A percentile compares a stretch with the other conserved stretches of the same genome.
Evolutionary conservation across 139 green algal genomes (phyloP).

Genomic region (Ostreobium quekettii): DNA sequence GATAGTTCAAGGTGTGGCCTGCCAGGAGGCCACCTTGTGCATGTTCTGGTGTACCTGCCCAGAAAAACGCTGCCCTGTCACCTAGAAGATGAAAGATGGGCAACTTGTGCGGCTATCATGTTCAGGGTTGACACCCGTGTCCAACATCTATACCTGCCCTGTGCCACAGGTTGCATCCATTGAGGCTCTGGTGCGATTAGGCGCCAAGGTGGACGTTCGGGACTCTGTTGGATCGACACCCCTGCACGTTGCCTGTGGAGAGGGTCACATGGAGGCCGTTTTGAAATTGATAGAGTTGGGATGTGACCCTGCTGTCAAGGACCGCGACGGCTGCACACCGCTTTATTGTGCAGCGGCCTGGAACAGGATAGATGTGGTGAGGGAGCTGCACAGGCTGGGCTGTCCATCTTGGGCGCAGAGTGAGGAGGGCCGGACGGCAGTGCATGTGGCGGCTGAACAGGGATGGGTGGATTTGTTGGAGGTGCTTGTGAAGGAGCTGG

Average conservation of each 20-base stretch:
- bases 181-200: conserved; percentile 34
- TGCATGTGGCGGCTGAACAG: conserved; percentile 56
- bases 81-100: too few relatives aligned
- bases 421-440: conserved; percentile 37
- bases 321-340: conserved; percentile 52
- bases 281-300: conserved; percentile 32
- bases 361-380: conserved; percentile 40
- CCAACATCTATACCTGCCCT: too few relatives aligned
- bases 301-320: conserved; percentile 20
- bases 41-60: too few relatives aligned
- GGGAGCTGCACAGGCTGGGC: conserved; percentile 28
- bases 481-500: conserved; percentile 17
- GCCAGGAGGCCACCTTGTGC: too few relatives aligned
- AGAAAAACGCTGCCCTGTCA: too few relatives aligned
- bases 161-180: conserved; percentile 44
- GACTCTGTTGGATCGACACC: conserved; percentile 45
- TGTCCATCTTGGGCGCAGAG: conserved; percentile 28
- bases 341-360: conserved; percentile 51
- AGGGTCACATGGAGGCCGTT: conserved; percentile 46
- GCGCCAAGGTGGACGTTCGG: conserved; percentile 31
- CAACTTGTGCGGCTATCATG: too few relatives aligned
- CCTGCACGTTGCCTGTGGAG: conserved; percentile 49
- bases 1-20: too few relatives aligned
- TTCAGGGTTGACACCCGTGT: too few relatives aligned
- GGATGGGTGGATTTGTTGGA: conserved; percentile 20